These are phyloP conservation scores for Penicillium antarcticum DNA, from an alignment of 495 filamentous ascomycete species.

Conservation along the genomic window DNA sequence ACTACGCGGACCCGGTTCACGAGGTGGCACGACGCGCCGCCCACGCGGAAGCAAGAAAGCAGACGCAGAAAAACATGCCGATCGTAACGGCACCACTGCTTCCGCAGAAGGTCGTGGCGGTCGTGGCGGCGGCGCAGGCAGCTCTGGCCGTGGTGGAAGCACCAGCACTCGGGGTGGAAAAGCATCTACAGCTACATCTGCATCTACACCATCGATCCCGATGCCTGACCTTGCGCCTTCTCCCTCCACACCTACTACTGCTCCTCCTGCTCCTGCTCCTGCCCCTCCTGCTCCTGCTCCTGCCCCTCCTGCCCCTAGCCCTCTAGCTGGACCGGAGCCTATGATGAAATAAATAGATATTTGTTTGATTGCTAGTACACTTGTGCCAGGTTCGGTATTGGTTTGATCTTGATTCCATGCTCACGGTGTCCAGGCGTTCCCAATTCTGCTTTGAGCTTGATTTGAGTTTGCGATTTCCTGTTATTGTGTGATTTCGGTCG, in stretches of 20 bases:
- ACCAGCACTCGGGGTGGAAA: slow-evolving; percentile 30
- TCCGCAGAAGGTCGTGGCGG: slow-evolving; percentile 25
- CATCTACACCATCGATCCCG: slow-evolving; percentile 10
- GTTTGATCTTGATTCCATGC: background rate
- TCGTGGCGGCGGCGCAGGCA: slow-evolving; percentile 24
- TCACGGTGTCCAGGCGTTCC: background rate
- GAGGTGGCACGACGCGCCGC: slow-evolving; percentile 79
- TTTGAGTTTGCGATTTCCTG: background rate
- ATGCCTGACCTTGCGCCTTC: slow-evolving; percentile 30
- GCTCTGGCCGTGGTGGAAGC: slow-evolving; percentile 32
- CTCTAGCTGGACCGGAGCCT: slow-evolving; percentile 29
- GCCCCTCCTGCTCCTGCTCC: slow-evolving; percentile 10
- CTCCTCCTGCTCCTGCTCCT: slow-evolving; percentile 4
- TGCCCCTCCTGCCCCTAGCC: slow-evolving; percentile 20
- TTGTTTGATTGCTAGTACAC: no score
- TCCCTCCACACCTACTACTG: slow-evolving; percentile 21
- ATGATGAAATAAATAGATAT: slow-evolving; percentile 20
- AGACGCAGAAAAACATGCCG: slow-evolving; percentile 59
- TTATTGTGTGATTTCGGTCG: background rate
- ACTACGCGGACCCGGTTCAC: slow-evolving; percentile 70
- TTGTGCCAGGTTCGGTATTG: no score
- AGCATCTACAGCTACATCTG: slow-evolving; percentile 10
- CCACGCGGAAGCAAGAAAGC: slow-evolving; percentile 77
- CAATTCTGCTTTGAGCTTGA: background rate
- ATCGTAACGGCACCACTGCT: slow-evolving; percentile 13